Evolutionary conservation across 2,329 filamentous ascomycete genomes (phyloP), one percentile per base, ranked within the genome.

Genomic region (Sclerotinia subarctica): DNA sequence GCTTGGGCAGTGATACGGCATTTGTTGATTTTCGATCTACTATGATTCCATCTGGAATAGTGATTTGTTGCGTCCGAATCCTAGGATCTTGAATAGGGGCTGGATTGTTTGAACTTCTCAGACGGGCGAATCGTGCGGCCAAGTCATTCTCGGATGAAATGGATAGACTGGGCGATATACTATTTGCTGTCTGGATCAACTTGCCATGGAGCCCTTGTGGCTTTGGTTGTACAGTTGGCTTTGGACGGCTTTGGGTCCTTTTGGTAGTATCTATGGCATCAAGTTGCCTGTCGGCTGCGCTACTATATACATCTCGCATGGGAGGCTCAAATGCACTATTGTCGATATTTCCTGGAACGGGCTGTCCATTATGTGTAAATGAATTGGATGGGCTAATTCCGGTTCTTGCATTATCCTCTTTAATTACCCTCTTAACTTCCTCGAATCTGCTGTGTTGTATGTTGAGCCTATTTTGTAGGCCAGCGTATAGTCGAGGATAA

Each of bases 121-220:
- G 79, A 58, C 85, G 85, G 52, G 85, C 83, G 74, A 90, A 89
- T 52, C 87, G 82, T 65, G 83, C 79, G 19, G 80, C 78, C 59
- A 89, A 78, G 70, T 89, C 87, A 64, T 81, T 79, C 6, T 80
- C 77, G 24, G 65, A 54, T 46, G 57, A 26, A 38, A 7, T 54
- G 7, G 78, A 53, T 38, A 64, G 72, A 64, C 49, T 64, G 15
- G 63, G 35, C 2, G 74, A 78, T 44, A 71, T 78, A 1, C 71
- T 47, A 42, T 74, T 76, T 19, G 74, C 77, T n/a, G 81, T 75
- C 26, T 79, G 79, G 21, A 89, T 76, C 5, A 83, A 81, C 53
- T 88, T 87, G 1, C 89, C 88, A 73, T 89, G 87, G 2, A 92
- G 80, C 5, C 84, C 83, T 64, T 87, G 82, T 0, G 90, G 90